These are phyloP conservation scores for Nakazawaea siamensis DNA, from an alignment of 805 yeast species.

Conservation along the genomic window DNA sequence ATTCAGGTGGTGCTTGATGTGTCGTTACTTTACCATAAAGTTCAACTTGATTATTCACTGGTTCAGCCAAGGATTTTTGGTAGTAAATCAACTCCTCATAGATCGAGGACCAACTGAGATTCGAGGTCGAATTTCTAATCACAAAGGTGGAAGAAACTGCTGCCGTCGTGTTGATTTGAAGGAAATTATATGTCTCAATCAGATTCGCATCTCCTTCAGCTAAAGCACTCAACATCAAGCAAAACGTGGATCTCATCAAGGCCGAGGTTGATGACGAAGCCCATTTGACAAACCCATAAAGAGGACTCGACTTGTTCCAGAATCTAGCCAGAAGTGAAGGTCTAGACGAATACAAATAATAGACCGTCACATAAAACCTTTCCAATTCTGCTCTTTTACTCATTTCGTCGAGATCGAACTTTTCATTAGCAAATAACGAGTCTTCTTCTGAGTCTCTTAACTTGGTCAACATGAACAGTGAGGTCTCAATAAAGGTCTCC, in stretches of 20 bases:
- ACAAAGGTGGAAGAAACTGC: constrained; percentile 15
- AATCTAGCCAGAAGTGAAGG: constrained; percentile 48
- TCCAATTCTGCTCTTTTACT: constrained; percentile 80
- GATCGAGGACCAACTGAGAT: constrained; percentile 28
- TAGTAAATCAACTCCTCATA: constrained; percentile 25
- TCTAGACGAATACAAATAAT: constrained; percentile 58
- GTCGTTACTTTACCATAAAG: background rate
- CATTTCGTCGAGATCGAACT: constrained; percentile 50
- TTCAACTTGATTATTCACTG: constrained; percentile 3
- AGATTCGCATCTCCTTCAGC: constrained; percentile 54
- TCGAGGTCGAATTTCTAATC: constrained; percentile 16
- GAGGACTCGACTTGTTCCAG: constrained; percentile 64
- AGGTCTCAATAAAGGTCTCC: constrained; percentile 47
- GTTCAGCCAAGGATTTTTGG: constrained; percentile 19
- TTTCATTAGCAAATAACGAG: constrained; percentile 47
- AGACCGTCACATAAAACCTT: constrained; percentile 71
- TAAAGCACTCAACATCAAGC: constrained; percentile 70
- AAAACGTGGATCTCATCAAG: constrained; percentile 73
- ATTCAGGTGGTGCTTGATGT: constrained; percentile 32
- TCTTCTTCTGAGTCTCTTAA: constrained; percentile 73
- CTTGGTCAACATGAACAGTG: constrained; percentile 58
- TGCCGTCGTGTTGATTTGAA: constrained; percentile 21
- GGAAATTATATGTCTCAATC: constrained; percentile 38
- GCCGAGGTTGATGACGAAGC: constrained; percentile 71
- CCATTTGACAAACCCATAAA: constrained; percentile 82